Evolutionary conservation across 768 basidiomycete genomes (phyloP), one percentile per base, ranked within the genome.

Genomic region (Boletus vinaceobasis): DNA sequence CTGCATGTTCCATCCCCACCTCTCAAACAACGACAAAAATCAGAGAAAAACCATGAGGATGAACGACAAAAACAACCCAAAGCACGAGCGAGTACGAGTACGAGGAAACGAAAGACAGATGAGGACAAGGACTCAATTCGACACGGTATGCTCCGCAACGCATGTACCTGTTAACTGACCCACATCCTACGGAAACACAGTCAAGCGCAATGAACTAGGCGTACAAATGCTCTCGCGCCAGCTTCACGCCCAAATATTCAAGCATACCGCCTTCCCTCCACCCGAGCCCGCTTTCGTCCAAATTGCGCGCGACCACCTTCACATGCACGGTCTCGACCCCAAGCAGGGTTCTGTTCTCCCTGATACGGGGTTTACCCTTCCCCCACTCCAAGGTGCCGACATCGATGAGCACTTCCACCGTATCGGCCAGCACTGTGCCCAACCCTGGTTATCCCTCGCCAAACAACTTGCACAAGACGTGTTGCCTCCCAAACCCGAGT

Each of bases 401-500:
- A 82, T 98, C 53, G 83, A 90, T 53, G 85, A 95, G 63, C 97
- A 99, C 70, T 98, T 98, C 72, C 79, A 91, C 61, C 78, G 80
- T 45, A 81, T 99, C 38, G 96, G 93, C 17, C 57, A 72, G 2
- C 73, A 77, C 23, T 77, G 80, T 1, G 82, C 91, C 8, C 79
- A 90, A 64, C 94, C 94, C 3, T 94, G 90, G 82, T 76, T 92
- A 11, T 68, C 78, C 6, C 76, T 94, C 51, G 84, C 92, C 5
- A 76, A 82, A 52, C 65, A 73, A 8, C 83, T 92, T 60, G 77
- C 83, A 3, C 62, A 69, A 7, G 69, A 72, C 29, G 48, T 76
- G 3, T 67, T 93, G 4, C 90, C 90, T 10, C 83, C 83, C 0
- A 79, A 79, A 59, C 86, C 87, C 0, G 74, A 77, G 7, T 60